Base-by-base conservation (phyloP, 1,284 basidiomycete genomes). In the Ustilago esculenta region DNA sequence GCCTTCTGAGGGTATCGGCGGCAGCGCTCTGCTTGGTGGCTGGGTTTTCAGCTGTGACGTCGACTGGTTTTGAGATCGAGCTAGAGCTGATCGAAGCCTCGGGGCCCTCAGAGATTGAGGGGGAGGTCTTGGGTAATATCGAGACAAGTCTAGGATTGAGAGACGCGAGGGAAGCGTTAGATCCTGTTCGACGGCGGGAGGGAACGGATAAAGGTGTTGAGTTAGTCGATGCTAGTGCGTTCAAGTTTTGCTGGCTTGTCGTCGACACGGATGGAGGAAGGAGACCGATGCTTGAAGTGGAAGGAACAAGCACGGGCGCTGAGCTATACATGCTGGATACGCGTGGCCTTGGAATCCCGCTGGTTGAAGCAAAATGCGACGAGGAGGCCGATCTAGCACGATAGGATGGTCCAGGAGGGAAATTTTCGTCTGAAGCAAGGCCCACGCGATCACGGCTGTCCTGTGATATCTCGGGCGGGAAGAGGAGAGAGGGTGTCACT, bases 401-500 rank as follows among this genome's bases (percentile, higher is more conserved):
- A 32, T 32, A 23, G 12, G 37, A 34, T 11, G 35, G 3, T n/a
- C 43, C 35, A 2, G 43, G 21, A 18, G 43, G 17, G 23, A 53
- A 53, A 42, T 43, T 29, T 20, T 44, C 43, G 7, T 54, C 43
- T 4, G 35, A 33, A 14, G 29, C 39, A 1, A 30, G 8, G 12
- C 18, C 23, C 9, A n/a, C 35, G 21, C 29, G 23, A 17, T 6
- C 29, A 12, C 39, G 35, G 17, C 27, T 40, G 3, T 32, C 43
- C 9, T 44, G 55, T 18, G 18, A 24, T 2, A 39, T 18, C 15
- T 34, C 36, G 18, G 50, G 46, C 11, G 56, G 56, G 34, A 66
- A 66, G 12, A 66, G 36, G 14, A 66, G 42, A 3, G 63, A 66
- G 2, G 63, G 63, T 2, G 63, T 59, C n/a, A 59, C 56, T 4